phyloP scores from a whole-genome alignment of 306 rosid genomes.

The Notholithocarpus densiflorus region DNA sequence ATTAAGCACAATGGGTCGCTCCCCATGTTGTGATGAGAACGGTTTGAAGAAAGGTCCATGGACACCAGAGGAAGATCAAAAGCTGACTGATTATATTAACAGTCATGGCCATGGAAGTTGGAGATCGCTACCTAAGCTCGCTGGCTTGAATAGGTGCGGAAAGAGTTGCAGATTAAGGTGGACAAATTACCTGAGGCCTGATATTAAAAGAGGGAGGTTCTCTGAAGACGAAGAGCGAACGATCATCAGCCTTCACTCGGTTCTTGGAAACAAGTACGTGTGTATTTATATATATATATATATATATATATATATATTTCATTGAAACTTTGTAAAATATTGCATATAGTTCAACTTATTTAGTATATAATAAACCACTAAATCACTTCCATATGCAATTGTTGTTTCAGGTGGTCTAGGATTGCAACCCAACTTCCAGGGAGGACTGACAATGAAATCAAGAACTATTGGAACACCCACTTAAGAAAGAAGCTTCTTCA shows the following conservation, averaged over 20 bases:
- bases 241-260: constrained; percentile 78
- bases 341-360: not conserved
- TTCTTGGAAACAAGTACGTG: constrained; percentile 76
- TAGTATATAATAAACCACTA: no score
- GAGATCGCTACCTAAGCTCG: constrained; percentile 75
- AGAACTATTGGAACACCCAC: constrained; percentile 84
- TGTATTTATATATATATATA: no score
- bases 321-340: not conserved
- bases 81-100: constrained; percentile 49
- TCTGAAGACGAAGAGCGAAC: constrained; percentile 60
- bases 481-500: constrained; percentile 78
- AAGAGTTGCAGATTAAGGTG: constrained; percentile 90
- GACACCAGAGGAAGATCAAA: constrained; percentile 88
- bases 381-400: not conserved
- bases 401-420: constrained; percentile 70
- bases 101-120: constrained; percentile 77
- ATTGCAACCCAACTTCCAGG: constrained; percentile 85
- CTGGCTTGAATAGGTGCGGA: constrained; percentile 87
- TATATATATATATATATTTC: not conserved
- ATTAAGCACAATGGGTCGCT: constrained; percentile 55
- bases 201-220: constrained; percentile 87
- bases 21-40: constrained; percentile 65
- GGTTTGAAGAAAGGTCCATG: constrained; percentile 93
- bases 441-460: constrained; percentile 83
- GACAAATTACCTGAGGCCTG: constrained; percentile 85